Percentiles rank a stretch among this genome's conserved stretches.
These are phyloP conservation scores for Macrolepiota fuliginosa DNA, from an alignment of 768 basidiomycete species.

Conservation along the genomic window DNA sequence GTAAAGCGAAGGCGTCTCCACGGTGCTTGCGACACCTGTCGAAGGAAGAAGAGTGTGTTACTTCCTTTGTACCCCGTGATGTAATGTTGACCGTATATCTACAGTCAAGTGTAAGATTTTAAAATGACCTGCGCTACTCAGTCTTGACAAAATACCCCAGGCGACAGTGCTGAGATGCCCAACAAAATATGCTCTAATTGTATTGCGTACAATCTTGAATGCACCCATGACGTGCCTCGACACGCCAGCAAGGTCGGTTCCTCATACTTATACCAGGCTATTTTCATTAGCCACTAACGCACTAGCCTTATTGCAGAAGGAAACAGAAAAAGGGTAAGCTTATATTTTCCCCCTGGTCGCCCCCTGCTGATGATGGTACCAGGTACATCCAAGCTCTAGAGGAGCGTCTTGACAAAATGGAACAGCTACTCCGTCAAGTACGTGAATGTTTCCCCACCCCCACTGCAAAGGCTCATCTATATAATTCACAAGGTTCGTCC, in stretches of 20 bases:
- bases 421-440: conserved; percentile 26
- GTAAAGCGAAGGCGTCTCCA: conserved; percentile 40
- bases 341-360: background rate
- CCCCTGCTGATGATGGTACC: background rate
- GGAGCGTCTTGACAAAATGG: conserved; percentile 27
- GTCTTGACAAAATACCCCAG: conserved; percentile 22
- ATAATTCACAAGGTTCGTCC: conserved; percentile 17
- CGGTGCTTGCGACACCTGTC: conserved; percentile 46
- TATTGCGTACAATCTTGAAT: conserved; percentile 41
- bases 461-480: background rate
- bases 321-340: conserved; percentile 33
- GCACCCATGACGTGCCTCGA: conserved; percentile 53
- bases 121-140: background rate
- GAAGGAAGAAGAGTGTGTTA: conserved; percentile 38
- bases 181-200: conserved; percentile 58
- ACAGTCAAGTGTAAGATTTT: conserved; percentile 36
- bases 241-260: conserved; percentile 41
- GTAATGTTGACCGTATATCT: conserved; percentile 5
- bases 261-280: background rate
- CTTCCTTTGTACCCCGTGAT: background rate
- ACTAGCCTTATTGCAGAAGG: conserved; percentile 22
- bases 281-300: background rate
- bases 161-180: conserved; percentile 61
- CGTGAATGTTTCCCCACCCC: background rate
- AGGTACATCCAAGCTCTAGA: conserved; percentile 31